phyloP scores from a whole-genome alignment of 129 eudicot species.

The Silybum marianum region DNA sequence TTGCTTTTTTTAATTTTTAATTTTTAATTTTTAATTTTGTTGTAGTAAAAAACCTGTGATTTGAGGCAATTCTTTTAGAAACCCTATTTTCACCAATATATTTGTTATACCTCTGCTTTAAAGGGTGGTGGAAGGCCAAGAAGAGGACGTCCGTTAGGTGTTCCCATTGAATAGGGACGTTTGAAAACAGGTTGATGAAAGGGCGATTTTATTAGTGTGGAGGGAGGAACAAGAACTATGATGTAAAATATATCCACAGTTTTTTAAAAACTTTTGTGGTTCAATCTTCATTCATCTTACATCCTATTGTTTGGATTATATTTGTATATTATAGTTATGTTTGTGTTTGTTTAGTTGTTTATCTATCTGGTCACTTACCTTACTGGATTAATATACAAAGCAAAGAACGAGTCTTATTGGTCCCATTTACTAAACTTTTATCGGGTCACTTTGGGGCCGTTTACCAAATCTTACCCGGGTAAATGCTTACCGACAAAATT shows the following conservation, averaged over 20 bases:
- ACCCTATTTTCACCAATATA: slow-evolving; percentile 19
- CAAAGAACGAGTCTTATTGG: not conserved
- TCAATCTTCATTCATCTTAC: not conserved
- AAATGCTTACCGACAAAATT: no score
- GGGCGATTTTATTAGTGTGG: not conserved
- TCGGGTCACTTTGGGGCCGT: no score
- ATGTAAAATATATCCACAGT: slow-evolving; percentile 28
- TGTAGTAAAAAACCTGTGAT: slow-evolving; percentile 21
- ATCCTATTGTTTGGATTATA: not conserved
- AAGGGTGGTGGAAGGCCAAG: slow-evolving; percentile 7
- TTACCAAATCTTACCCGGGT: no score
- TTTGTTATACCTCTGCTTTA: not conserved
- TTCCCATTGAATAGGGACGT: not conserved
- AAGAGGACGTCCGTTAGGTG: not conserved
- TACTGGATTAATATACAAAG: not conserved
- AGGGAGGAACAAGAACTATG: slow-evolving; percentile 7
- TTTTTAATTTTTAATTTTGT: no score
- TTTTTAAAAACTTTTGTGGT: not conserved
- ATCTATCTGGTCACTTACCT: not conserved
- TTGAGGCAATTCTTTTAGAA: slow-evolving; percentile 23
- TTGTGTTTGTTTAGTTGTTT: not conserved
- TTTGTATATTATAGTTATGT: not conserved
- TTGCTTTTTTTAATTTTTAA: not conserved
- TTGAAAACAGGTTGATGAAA: not conserved
- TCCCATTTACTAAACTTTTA: no score